phyloP scores from a whole-genome alignment of 768 basidiomycete genomes.

The Kockovaella imperatae region DNA sequence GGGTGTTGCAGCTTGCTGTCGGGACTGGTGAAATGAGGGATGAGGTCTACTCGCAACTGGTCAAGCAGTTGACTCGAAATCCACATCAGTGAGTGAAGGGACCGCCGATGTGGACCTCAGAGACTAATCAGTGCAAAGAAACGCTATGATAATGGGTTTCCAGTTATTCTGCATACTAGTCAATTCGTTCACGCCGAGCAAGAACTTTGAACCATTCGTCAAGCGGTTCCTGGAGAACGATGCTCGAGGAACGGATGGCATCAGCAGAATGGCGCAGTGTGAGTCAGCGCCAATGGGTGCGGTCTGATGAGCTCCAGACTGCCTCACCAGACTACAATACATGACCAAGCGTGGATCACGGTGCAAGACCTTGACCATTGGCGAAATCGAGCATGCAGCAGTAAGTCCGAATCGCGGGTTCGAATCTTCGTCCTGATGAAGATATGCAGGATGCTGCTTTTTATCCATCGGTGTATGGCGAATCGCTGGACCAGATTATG shows the following conservation, averaged over 20 bases:
- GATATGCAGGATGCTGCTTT: conserved; percentile 72
- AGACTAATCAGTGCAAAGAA: conserved; percentile 48
- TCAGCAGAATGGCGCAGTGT: conserved; percentile 82
- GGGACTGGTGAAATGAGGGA: conserved; percentile 76
- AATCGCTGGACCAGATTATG: conserved; percentile 75
- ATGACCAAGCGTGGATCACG: conserved; percentile 72
- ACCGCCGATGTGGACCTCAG: background rate
- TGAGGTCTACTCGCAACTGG: conserved; percentile 84
- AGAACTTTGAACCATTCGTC: conserved; percentile 81
- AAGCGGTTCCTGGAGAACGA: conserved; percentile 69
- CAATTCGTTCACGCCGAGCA: conserved; percentile 87
- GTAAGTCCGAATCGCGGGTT: conserved; percentile 46
- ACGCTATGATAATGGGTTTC: conserved; percentile 84
- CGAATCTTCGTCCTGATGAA: background rate
- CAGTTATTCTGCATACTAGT: conserved; percentile 82
- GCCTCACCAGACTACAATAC: conserved; percentile 64
- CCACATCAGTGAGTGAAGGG: conserved; percentile 69
- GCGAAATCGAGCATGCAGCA: conserved; percentile 87
- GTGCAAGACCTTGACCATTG: conserved; percentile 68
- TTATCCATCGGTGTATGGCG: conserved; percentile 88
- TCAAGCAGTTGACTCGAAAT: conserved; percentile 84
- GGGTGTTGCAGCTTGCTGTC: conserved; percentile 73
- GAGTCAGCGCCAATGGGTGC: conserved; percentile 5
- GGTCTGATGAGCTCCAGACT: conserved; percentile 46
- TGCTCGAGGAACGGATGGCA: conserved; percentile 61